A percentile compares a stretch with the other conserved stretches of the same genome.
Conservation (phyloP, 768 basidiomycete genomes). For the Stropharia rugosoannulata region DNA sequence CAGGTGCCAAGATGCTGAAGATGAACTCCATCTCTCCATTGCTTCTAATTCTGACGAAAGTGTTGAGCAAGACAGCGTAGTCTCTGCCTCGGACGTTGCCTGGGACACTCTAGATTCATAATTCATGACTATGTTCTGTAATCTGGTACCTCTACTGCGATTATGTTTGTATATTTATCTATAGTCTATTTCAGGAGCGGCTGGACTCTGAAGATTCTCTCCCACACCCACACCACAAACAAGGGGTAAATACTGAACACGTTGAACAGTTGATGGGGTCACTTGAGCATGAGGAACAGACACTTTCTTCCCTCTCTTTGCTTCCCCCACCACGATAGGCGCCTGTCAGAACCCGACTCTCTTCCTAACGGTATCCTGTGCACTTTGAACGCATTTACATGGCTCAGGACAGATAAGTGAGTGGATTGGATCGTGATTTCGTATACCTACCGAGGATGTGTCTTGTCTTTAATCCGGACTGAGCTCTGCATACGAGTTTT, state of each 20-base stretch:
- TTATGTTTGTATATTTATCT: not conserved
- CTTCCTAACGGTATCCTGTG: no score
- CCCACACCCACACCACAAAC: not conserved
- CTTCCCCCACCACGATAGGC: not conserved
- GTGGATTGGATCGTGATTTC: not conserved
- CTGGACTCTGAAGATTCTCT: not conserved
- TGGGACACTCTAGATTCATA: constrained; percentile 22
- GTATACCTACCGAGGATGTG: not conserved
- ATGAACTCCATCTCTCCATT: not conserved
- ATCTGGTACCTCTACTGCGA: not conserved
- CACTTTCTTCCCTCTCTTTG: not conserved
- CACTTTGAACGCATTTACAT: not conserved
- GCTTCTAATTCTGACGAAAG: constrained; percentile 21
- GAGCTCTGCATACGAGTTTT: not conserved
- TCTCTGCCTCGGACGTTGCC: not conserved
- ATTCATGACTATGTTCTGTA: no score
- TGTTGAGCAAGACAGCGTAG: not conserved
- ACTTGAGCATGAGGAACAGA: not conserved
- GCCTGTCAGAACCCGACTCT: not conserved
- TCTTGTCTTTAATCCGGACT: constrained; percentile 9
- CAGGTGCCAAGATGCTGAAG: not conserved
- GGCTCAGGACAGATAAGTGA: not conserved
- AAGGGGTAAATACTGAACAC: not conserved
- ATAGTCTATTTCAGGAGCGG: not conserved
- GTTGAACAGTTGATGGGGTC: no score